These are phyloP conservation scores for Xylaria sp. DNA, from an alignment of 2,329 filamentous ascomycete species.

Conservation along the genomic window DNA sequence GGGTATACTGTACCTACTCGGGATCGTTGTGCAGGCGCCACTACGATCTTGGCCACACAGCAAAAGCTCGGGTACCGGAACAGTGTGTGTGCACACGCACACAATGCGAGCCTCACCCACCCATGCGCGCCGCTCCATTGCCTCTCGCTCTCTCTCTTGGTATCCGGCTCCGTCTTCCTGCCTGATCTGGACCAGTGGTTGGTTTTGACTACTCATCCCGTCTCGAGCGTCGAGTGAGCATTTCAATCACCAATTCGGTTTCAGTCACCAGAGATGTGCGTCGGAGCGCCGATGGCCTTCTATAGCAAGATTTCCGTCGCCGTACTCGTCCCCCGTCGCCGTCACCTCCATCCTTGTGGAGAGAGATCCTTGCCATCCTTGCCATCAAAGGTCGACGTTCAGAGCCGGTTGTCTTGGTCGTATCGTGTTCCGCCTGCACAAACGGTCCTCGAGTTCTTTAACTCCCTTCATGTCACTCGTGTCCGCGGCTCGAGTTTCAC, in stretches of 20 bases:
- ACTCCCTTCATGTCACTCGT: conserved; percentile 29
- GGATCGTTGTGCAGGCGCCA: conserved; percentile 48
- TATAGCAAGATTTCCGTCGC: conserved; percentile 6
- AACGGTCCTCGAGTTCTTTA: conserved; percentile 25
- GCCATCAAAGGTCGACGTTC: conserved; percentile 3
- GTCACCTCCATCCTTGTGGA: background rate
- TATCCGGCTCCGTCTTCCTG: conserved; percentile 21
- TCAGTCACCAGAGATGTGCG: conserved; percentile 8
- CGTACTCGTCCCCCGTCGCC: conserved; percentile 3
- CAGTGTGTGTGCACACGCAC: conserved; percentile 14
- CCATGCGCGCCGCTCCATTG: conserved; percentile 31
- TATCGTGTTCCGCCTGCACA: conserved; percentile 36
- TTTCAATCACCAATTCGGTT: conserved; percentile 5
- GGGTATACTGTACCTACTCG: conserved; percentile 39
- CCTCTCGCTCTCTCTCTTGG: conserved; percentile 23
- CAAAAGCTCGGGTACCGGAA: conserved; percentile 40
- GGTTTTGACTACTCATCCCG: no score
- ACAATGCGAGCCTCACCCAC: conserved; percentile 36
- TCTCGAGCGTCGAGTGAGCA: conserved; percentile 8
- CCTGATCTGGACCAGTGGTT: no score
- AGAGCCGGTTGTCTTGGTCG: conserved; percentile 21
- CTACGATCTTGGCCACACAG: conserved; percentile 43
- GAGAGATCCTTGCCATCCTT: no score
- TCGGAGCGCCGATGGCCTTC: conserved; percentile 8
- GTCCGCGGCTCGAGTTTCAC: conserved; percentile 26